These are phyloP conservation scores for Umbelopsis sp. DNA, from an alignment of 371 early-diverging fungal species.

Conservation along the genomic window DNA sequence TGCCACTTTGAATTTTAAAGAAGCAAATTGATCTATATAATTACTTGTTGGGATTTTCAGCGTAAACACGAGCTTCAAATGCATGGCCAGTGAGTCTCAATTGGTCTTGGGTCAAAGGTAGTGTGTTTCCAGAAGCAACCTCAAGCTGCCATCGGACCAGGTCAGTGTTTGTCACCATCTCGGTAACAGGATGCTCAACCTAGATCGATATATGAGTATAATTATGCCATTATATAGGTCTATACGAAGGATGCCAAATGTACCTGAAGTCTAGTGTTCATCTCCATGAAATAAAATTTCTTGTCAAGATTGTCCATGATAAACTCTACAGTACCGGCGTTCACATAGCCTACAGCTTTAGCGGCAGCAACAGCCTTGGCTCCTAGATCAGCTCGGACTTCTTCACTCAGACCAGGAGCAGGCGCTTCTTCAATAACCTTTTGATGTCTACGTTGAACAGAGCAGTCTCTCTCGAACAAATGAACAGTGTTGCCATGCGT, in stretches of 20 bases:
- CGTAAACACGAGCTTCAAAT: slow-evolving; percentile 97
- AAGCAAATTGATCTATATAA: slow-evolving; percentile 16
- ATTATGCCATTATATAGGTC: too few species aligned
- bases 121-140: slow-evolving; percentile 84
- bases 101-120: slow-evolving; percentile 77
- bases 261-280: slow-evolving; percentile 92
- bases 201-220: slow-evolving; percentile 19
- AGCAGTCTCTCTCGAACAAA: slow-evolving; percentile 97
- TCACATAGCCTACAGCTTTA: slow-evolving; percentile 88
- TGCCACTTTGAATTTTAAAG: too few species aligned
- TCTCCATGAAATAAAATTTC: slow-evolving; percentile 97
- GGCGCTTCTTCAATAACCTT: slow-evolving; percentile 94
- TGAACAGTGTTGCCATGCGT: slow-evolving; percentile 85
- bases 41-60: slow-evolving; percentile 92
- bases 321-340: slow-evolving; percentile 98
- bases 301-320: slow-evolving; percentile 89
- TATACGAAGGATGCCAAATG: too few species aligned
- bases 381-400: slow-evolving; percentile 78
- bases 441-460: slow-evolving; percentile 97
- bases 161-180: slow-evolving; percentile 94
- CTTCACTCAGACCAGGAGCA: slow-evolving; percentile 74
- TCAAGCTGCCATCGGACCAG: slow-evolving; percentile 93
- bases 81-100: slow-evolving; percentile 84
- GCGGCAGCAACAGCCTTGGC: slow-evolving; percentile 93
- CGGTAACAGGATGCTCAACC: slow-evolving; percentile 98